Conservation (phyloP, 2,329 filamentous ascomycete species). For the Fusarium buharicum region DNA sequence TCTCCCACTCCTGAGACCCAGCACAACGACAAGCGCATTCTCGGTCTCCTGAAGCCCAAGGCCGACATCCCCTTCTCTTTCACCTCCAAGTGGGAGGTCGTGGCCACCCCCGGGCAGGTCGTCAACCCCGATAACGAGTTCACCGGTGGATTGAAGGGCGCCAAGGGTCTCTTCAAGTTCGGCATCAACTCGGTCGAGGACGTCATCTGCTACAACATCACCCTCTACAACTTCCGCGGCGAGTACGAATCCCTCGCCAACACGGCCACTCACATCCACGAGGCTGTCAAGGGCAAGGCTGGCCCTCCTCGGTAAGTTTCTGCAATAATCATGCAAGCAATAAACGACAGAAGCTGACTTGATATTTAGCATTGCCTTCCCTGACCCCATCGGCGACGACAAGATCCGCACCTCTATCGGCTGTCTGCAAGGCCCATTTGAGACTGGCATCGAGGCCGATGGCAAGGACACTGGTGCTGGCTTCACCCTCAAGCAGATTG, state of each 20-base stretch:
- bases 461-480: slow-evolving; percentile 52
- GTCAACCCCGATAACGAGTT: slow-evolving; percentile 54
- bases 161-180: slow-evolving; percentile 61
- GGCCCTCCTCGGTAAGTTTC: slow-evolving; percentile 59
- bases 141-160: slow-evolving; percentile 56
- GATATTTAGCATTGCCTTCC: slow-evolving; percentile 56
- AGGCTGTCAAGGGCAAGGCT: slow-evolving; percentile 56
- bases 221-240: slow-evolving; percentile 59
- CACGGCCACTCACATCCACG: slow-evolving; percentile 66
- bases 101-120: slow-evolving; percentile 61
- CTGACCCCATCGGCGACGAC: slow-evolving; percentile 57
- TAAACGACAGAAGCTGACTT: slow-evolving; percentile 2
- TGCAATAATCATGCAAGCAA: not conserved
- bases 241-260: slow-evolving; percentile 61
- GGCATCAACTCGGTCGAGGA: slow-evolving; percentile 61
- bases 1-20: slow-evolving; percentile 39
- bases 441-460: slow-evolving; percentile 46
- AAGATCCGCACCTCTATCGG: slow-evolving; percentile 53
- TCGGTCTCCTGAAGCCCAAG: slow-evolving; percentile 35
- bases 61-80: slow-evolving; percentile 51
- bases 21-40: slow-evolving; percentile 30
- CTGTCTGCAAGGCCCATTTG: slow-evolving; percentile 53
- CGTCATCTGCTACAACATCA: slow-evolving; percentile 62
- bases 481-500: slow-evolving; percentile 62
- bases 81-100: slow-evolving; percentile 60